Evolutionary conservation across 345 rosid genomes (phyloP).

Genomic region (Eutrema japonicum): DNA sequence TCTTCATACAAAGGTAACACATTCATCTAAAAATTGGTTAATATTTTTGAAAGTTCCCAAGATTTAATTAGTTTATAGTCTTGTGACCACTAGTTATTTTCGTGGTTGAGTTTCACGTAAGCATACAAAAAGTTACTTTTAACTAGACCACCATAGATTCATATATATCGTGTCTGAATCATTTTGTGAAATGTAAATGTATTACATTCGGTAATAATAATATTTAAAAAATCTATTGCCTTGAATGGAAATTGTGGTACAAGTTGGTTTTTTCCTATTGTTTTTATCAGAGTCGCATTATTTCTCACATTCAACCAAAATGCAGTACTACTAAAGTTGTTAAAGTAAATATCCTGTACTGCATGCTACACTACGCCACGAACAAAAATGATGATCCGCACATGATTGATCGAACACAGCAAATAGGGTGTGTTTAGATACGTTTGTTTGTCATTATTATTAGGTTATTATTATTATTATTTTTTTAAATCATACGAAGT

Average conservation of each 20-base stretch:
- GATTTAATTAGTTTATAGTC: neutral
- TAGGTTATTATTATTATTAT: too few relatives aligned
- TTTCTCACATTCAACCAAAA: neutral
- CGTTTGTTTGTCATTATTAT: neutral
- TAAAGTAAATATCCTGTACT: constrained; percentile 9
- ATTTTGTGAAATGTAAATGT: constrained; percentile 1
- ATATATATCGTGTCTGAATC: neutral
- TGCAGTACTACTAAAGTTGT: constrained; percentile 13
- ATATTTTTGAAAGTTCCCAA: neutral
- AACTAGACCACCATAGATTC: neutral
- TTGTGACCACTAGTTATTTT: neutral
- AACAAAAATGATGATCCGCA: constrained; percentile 9
- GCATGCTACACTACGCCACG: neutral
- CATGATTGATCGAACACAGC: neutral
- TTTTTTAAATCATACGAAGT: too few relatives aligned
- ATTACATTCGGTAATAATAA: too few relatives aligned
- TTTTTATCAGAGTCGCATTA: neutral
- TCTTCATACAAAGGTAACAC: constrained; percentile 1
- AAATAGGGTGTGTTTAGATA: neutral
- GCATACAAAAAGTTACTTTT: neutral
- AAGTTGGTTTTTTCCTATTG: neutral
- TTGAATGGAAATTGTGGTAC: neutral
- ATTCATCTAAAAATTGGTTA: neutral
- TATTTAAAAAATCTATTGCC: neutral
- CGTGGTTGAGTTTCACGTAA: neutral